These are phyloP conservation scores for Hirsutella minnesotensis DNA, from an alignment of 2,329 filamentous ascomycete genomes.

Conservation along the genomic window DNA sequence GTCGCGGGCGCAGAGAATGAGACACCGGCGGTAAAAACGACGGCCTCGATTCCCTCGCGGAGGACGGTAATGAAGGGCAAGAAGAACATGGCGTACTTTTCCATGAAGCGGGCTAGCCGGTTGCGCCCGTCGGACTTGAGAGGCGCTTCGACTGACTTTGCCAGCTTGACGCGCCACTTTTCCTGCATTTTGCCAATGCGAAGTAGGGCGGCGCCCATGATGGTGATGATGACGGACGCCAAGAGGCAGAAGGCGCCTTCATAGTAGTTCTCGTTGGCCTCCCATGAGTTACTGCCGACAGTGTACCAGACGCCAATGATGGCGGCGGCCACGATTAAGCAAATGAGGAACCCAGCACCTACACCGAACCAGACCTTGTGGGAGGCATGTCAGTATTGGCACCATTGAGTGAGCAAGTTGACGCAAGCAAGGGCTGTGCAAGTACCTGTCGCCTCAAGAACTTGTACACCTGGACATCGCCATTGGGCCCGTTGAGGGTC, in stretches of 20 bases:
- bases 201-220: slow-evolving; percentile 70
- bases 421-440: slow-evolving; percentile 24
- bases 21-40: slow-evolving; percentile 79
- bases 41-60: slow-evolving; percentile 73
- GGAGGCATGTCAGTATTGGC: slow-evolving; percentile 8
- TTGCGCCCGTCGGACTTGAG: slow-evolving; percentile 29
- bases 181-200: slow-evolving; percentile 73
- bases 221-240: slow-evolving; percentile 66
- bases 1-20: slow-evolving; percentile 63
- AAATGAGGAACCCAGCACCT: slow-evolving; percentile 48
- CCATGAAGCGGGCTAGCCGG: slow-evolving; percentile 49
- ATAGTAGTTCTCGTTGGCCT: slow-evolving; percentile 61
- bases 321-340: slow-evolving; percentile 50
- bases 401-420: neutral
- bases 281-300: slow-evolving; percentile 55
- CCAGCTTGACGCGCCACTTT: slow-evolving; percentile 79
- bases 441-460: slow-evolving; percentile 52
- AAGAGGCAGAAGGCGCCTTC: slow-evolving; percentile 69
- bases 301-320: slow-evolving; percentile 64
- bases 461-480: slow-evolving; percentile 53
- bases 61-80: slow-evolving; percentile 82
- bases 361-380: slow-evolving; percentile 50
- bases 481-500: slow-evolving; percentile 52
- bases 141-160: slow-evolving; percentile 49
- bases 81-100: slow-evolving; percentile 79